Evolutionary conservation across 768 basidiomycete genomes (phyloP).

Genomic region (Cystobasidium ongulense): DNA sequence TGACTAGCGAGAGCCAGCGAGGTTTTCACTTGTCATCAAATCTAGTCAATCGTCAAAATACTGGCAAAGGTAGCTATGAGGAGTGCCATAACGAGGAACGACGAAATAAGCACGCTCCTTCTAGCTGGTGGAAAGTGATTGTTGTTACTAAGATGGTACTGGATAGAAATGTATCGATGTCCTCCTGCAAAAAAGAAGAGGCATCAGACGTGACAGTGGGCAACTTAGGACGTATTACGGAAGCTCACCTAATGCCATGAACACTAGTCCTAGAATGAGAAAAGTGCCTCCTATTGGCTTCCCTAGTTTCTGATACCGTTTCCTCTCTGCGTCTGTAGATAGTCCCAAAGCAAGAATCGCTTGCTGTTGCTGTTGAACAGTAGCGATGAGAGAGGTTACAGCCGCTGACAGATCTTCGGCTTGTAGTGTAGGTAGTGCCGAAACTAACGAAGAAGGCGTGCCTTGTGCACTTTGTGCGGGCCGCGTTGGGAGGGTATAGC

Average conservation of each 20-base stretch:
- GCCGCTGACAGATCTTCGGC: slow-evolving; percentile 5
- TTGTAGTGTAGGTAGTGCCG: background rate
- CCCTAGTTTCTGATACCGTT: slow-evolving; percentile 22
- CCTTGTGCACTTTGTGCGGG: background rate
- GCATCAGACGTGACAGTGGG: background rate
- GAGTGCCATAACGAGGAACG: background rate
- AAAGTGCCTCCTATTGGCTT: slow-evolving; percentile 37
- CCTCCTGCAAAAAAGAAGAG: slow-evolving; percentile 5
- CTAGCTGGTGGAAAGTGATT: slow-evolving; percentile 29
- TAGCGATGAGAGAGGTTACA: background rate
- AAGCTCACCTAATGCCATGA: slow-evolving; percentile 34
- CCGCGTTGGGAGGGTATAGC: background rate
- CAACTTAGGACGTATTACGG: background rate
- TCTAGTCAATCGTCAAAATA: slow-evolving; percentile 12
- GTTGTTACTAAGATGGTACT: slow-evolving; percentile 4
- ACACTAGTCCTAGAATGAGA: slow-evolving; percentile 28
- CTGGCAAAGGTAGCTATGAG: slow-evolving; percentile 15
- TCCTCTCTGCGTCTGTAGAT: slow-evolving; percentile 7
- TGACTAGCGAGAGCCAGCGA: no score
- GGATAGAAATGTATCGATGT: slow-evolving; percentile 19
- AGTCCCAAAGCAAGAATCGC: background rate
- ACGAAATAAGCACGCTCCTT: slow-evolving; percentile 6
- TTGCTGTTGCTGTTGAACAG: slow-evolving; percentile 17
- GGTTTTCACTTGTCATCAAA: background rate
- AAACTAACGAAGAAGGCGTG: background rate